Base-by-base conservation (phyloP, 768 basidiomycete species). In the Collybia nuda region DNA sequence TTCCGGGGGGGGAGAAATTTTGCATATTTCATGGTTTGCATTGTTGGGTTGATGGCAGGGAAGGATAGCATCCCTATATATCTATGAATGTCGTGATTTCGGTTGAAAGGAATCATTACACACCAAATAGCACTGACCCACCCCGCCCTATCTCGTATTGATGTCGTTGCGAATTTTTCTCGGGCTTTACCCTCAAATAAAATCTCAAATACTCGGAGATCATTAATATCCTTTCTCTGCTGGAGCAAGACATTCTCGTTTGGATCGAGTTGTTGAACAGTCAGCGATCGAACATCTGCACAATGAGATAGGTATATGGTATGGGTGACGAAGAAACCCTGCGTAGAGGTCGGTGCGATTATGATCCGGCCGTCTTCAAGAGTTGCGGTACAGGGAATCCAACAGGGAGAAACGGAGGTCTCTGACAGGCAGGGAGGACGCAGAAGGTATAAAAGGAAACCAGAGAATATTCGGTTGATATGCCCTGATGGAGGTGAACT, bases 61-160 rank as follows among this genome's bases (percentile, higher is more conserved):
- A 26, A 88, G 67, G 21, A 87, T 70, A 4, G 72, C 70, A 60
- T 88, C 84, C 86, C 86, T 86, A 56, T 4, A 12, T 49, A 19
- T 21, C 6, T 11, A 12, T 35, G 32, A 44, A 37, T 39, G 18
- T 38, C 49, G 36, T n/a, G 40, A 32, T 14, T 32, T 26, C 8
- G 47, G 46, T 48, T 18, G 42, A 28, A 43, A 22, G 28, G 28
- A 47, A 42, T 26, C 23, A 19, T 62, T 74, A 59, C 32, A 32
- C 62, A 88, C 88, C 88, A 90, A 41, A 90, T 80, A 2, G 83
- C 79, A 57, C 84, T 85, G 44, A 90, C 77, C 88, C 88, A 90
- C 7, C 75, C 76, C 3, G 86, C 86, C 44, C 88, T 73, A 49
- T 86, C 85, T 51, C 77, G 74, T 22, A 81, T 76, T 18, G 81